Evolutionary conservation across 176 grass and related monocot genomes (phyloP).

Genomic region (Ananas comosus): DNA sequence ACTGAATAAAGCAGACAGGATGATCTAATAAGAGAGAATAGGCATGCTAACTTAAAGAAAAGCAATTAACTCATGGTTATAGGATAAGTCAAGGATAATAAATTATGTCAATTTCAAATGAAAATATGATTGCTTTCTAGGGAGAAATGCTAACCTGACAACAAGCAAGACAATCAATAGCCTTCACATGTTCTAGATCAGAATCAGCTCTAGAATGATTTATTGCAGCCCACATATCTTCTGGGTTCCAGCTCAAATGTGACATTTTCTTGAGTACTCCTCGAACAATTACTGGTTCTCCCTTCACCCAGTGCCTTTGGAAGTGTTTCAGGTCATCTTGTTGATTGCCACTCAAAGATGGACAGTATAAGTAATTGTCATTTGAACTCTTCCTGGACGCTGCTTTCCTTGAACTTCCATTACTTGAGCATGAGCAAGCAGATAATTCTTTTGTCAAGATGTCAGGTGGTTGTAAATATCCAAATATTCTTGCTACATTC

Average conservation of each 20-base stretch:
- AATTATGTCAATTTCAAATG: no score
- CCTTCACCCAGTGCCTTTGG: slow-evolving; percentile 70
- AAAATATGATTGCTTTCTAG: background rate
- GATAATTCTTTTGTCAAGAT: slow-evolving; percentile 13
- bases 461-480: slow-evolving; percentile 12
- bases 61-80: no score
- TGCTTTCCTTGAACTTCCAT: slow-evolving; percentile 45
- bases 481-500: background rate
- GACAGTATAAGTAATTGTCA: slow-evolving; percentile 65
- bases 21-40: no score
- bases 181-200: slow-evolving; percentile 25
- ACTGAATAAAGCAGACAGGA: no score
- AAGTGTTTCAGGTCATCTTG: slow-evolving; percentile 51
- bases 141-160: slow-evolving; percentile 40
- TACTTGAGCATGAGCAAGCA: slow-evolving; percentile 28
- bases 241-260: slow-evolving; percentile 46
- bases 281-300: slow-evolving; percentile 70
- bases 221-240: slow-evolving; percentile 47
- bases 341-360: slow-evolving; percentile 28
- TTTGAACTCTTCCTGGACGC: slow-evolving; percentile 35
- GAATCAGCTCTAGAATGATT: slow-evolving; percentile 7
- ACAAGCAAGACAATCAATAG: slow-evolving; percentile 49
- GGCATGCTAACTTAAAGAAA: no score
- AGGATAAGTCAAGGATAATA: no score
- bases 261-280: slow-evolving; percentile 38